Percentiles rank a stretch among this genome's conserved stretches.
Conservation (phyloP, 345 rosid species). For the Camelina sativa region DNA sequence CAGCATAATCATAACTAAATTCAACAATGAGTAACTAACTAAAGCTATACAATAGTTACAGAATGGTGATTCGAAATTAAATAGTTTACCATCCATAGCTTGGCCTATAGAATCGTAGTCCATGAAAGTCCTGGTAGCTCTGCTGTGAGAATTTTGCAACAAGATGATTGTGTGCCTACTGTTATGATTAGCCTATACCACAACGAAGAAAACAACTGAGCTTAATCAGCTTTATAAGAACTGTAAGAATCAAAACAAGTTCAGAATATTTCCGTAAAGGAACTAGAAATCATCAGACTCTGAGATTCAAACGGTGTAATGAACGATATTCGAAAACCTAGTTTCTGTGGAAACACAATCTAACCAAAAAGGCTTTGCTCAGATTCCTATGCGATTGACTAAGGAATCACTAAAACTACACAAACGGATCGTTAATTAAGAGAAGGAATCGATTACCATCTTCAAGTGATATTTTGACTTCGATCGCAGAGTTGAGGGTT, state of each 20-base stretch:
- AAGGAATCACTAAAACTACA: not conserved
- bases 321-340: conserved; percentile 26
- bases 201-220: not conserved
- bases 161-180: conserved; percentile 85
- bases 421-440: not conserved
- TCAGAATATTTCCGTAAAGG: no score
- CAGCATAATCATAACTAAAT: conserved; percentile 1
- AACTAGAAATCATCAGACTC: not conserved
- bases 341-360: conserved; percentile 16
- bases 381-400: not conserved
- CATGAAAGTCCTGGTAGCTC: conserved; percentile 91
- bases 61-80: conserved; percentile 10
- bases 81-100: conserved; percentile 90
- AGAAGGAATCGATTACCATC: conserved; percentile 39
- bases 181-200: conserved; percentile 61
- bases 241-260: not conserved
- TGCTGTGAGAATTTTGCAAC: conserved; percentile 81
- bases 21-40: conserved; percentile 12
- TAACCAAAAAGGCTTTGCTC: not conserved
- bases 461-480: conserved; percentile 28
- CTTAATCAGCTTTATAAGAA: conserved; percentile 21
- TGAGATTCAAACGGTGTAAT: not conserved
- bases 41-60: not conserved
- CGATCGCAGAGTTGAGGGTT: not conserved
- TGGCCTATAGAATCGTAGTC: conserved; percentile 85